Evolutionary conservation across 164 flowering plant species (phyloP).

Genomic region (Amborella trichopoda): DNA sequence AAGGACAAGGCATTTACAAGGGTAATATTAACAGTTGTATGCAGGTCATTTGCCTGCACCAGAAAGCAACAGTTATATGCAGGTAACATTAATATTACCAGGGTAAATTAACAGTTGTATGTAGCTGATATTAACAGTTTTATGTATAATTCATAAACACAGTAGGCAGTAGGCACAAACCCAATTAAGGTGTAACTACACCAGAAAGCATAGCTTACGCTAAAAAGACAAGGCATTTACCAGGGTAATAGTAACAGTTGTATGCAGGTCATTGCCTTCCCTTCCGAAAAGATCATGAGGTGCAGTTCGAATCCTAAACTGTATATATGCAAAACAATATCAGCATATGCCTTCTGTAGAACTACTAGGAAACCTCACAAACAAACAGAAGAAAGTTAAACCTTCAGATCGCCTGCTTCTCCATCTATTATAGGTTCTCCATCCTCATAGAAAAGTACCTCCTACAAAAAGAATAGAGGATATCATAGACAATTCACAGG

Average conservation of each 20-base stretch:
- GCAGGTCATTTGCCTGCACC: no score
- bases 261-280: slow-evolving; percentile 89
- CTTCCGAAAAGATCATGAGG: slow-evolving; percentile 83
- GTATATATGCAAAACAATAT: slow-evolving; percentile 10
- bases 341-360: not conserved
- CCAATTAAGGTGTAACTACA: not conserved
- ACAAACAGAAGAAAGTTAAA: slow-evolving; percentile 12
- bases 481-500: no score
- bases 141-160: no score
- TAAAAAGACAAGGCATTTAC: no score
- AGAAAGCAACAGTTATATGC: no score
- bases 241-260: slow-evolving; percentile 83
- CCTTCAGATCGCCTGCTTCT: slow-evolving; percentile 95
- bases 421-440: slow-evolving; percentile 96
- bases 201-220: no score
- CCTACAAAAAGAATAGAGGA: slow-evolving; percentile 31
- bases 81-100: no score
- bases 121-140: no score
- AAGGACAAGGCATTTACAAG: no score
- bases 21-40: no score
- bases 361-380: not conserved
- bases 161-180: no score
- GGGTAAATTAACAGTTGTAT: no score
- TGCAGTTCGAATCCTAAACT: slow-evolving; percentile 89
- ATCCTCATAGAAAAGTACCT: slow-evolving; percentile 85